Conservation (phyloP, 2,329 filamentous ascomycete genomes). For the Stachybotrys elegans region DNA sequence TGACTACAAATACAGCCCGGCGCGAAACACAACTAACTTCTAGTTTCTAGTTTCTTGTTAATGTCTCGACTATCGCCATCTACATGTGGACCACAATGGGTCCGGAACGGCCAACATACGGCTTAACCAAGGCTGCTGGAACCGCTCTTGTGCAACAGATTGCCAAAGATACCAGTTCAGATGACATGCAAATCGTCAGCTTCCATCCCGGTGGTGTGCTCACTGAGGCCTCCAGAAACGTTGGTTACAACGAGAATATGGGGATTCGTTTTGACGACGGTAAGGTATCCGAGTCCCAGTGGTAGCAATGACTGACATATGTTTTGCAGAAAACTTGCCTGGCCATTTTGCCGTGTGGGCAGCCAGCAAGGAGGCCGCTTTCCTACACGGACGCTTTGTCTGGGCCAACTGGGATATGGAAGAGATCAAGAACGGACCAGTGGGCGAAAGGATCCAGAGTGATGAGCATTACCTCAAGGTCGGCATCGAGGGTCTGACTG, state of each 20-base stretch:
- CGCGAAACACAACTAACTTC: too few relatives aligned
- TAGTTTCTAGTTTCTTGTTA: slow-evolving; percentile 5
- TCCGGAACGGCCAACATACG: slow-evolving; percentile 18
- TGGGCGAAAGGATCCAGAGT: not conserved
- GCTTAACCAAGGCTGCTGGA: slow-evolving; percentile 30
- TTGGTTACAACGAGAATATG: slow-evolving; percentile 15
- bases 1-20: too few relatives aligned
- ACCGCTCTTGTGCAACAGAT: slow-evolving; percentile 28
- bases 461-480: slow-evolving; percentile 1
- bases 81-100: slow-evolving; percentile 11
- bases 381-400: not conserved
- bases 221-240: slow-evolving; percentile 20
- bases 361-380: not conserved
- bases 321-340: not conserved
- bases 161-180: slow-evolving; percentile 23
- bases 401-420: slow-evolving; percentile 2
- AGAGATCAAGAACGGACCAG: not conserved
- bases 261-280: not conserved
- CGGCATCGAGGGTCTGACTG: not conserved
- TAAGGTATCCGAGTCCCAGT: not conserved
- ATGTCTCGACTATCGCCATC: slow-evolving; percentile 10
- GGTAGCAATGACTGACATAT: too few relatives aligned
- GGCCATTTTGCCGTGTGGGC: not conserved
- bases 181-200: slow-evolving; percentile 31
- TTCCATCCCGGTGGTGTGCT: slow-evolving; percentile 34